Evolutionary conservation across 768 basidiomycete genomes (phyloP), one percentile per base, ranked within the genome.

Genomic region (Leccinum barrowsii): DNA sequence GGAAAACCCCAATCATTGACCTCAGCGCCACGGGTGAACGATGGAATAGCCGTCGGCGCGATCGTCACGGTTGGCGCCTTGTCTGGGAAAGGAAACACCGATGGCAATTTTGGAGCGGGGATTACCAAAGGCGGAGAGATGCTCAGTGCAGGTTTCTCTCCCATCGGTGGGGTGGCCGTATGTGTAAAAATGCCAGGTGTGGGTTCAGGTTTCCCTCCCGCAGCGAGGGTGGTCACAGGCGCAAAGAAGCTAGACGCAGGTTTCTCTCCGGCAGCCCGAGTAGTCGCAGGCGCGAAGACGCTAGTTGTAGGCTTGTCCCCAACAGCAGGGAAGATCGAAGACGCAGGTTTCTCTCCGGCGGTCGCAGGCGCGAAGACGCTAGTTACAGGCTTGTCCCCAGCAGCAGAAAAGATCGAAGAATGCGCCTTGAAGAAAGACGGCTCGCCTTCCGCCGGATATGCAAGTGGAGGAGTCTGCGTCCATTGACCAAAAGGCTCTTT

Each of bases 351-450:
- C 28, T 28, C 28, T 28, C 28, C 28, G 8, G 8, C 10, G 8
- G 40, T 10, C n/a, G 46, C 7, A 47, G 46, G 11, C n/a, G 10
- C 11, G 21, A 21, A 21, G 8, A 42, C 3, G 3, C 37, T 37
- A 17, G 17, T 7, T 37, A 4, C 0, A 32, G 32, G 11, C 12
- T 37, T 37, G 0, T 17, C 17, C 1, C 37, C 37, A 17, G 37
- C 37, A 35, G 55, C 44, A 8, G 77, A 74, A 4, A 76, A 63
- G 12, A 80, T 63, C 0, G 85, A 80, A 4, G 85, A 80, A 4
- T 85, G 81, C 0, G 82, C 84, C 67, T 76, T 79, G 0, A 83
- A 79, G 52, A 77, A 71, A 44, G 64, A 32, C 19, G 67, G 46
- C 2, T 70, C 67, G 19, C 67, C 65, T 15, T 71, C 66, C 40